Conservation (phyloP, 1,139 yeast genomes). For the Geotrichum citri-aurantii region DNA sequence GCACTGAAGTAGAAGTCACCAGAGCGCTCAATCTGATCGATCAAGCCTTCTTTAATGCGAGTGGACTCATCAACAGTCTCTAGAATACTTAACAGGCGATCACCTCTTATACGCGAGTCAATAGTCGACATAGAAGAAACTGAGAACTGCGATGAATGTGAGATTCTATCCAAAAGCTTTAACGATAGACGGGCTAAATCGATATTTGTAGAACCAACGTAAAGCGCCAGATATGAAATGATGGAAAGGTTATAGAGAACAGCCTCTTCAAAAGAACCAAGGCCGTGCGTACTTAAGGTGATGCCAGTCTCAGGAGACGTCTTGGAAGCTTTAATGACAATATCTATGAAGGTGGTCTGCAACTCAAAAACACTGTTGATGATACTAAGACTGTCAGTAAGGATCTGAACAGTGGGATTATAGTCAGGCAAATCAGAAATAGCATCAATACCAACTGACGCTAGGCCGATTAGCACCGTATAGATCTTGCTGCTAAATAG, state of each 20-base stretch:
- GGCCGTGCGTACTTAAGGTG: slow-evolving; percentile 55
- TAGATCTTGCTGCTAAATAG: slow-evolving; percentile 56
- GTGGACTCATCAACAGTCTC: slow-evolving; percentile 65
- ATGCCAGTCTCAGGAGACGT: slow-evolving; percentile 26
- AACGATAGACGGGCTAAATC: slow-evolving; percentile 51
- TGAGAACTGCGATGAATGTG: slow-evolving; percentile 48
- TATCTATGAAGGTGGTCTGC: slow-evolving; percentile 42
- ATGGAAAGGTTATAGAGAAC: slow-evolving; percentile 61
- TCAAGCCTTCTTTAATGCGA: slow-evolving; percentile 66
- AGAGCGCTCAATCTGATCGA: slow-evolving; percentile 58
- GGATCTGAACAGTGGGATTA: slow-evolving; percentile 36
- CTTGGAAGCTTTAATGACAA: slow-evolving; percentile 25
- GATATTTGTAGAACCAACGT: slow-evolving; percentile 53
- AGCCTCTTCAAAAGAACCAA: slow-evolving; percentile 62
- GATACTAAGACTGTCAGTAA: slow-evolving; percentile 39
- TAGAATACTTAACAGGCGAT: slow-evolving; percentile 65
- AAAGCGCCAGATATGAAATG: slow-evolving; percentile 64
- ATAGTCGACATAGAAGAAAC: slow-evolving; percentile 32
- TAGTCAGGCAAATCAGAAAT: slow-evolving; percentile 40
- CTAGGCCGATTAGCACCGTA: slow-evolving; percentile 49
- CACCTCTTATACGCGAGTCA: slow-evolving; percentile 46
- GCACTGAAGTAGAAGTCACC: slow-evolving; percentile 29
- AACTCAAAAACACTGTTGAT: slow-evolving; percentile 47
- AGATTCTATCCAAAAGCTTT: slow-evolving; percentile 47
- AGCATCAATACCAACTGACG: slow-evolving; percentile 53